Evolutionary conservation across 495 filamentous ascomycete species (phyloP), one percentile per base, ranked within the genome.

Genomic region (Aspergillus haitiensis): DNA sequence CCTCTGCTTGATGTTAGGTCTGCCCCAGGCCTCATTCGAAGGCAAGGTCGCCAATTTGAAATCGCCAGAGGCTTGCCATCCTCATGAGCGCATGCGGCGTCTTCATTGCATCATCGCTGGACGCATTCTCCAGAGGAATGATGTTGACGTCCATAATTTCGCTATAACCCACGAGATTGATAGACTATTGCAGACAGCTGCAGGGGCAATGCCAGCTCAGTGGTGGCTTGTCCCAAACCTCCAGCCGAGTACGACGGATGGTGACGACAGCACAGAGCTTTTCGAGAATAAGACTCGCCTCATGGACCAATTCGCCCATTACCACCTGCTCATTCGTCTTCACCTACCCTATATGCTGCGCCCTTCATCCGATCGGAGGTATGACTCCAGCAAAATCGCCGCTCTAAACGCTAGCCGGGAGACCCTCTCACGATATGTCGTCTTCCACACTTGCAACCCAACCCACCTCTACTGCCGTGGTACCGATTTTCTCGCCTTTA

Each of bases 401-500:
- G 75, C 75, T n/a, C 60, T 82, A 0, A 75, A 77, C 61, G 65
- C 76, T 72, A 72, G 75, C 7, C 71, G 80, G 1, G 75, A 79
- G 52, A 69, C 81, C 56, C 65, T 85, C n/a, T 65, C 62, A 0
- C 71, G 73, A 13, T 85, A 76, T 53, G 68, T 72, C 35, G 33
- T 58, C 18, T 63, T 82, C 18, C 75, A 78, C 37, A 58, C 59
- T 34, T 62, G 56, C 8, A 73, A 71, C 40, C 63, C 64, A 2
- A 61, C 56, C 3, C 58, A 70, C 12, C 72, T 73, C 56, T 72
- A 74, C 59, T 84, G 81, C 66, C 79, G 82, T 51, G 67, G 77
- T 7, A 62, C 75, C 10, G 82, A 85, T 50, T 84, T 80, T 51
- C 70, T 79, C 45, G 79, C 70, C 10, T 81, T 83, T 59, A 77